Evolutionary conservation across 1,284 basidiomycete species (phyloP).

Genomic region (Ceratobasidium sp.): DNA sequence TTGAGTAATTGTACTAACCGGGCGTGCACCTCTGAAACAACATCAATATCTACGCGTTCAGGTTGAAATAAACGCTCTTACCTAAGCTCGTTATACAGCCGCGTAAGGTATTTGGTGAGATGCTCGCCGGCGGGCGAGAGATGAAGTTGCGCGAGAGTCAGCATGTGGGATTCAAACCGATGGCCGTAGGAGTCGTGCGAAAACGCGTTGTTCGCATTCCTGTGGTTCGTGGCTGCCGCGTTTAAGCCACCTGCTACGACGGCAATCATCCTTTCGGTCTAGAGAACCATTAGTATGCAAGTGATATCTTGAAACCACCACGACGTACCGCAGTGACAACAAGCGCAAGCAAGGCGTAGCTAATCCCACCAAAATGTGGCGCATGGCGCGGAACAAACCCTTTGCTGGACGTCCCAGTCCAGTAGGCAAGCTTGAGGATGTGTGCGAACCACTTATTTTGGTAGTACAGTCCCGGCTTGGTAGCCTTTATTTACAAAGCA

Average conservation of each 20-base stretch:
- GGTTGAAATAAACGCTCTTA: background rate
- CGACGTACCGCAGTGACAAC: background rate
- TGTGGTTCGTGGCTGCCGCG: background rate
- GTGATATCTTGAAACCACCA: background rate
- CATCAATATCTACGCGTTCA: background rate
- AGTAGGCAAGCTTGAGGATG: background rate
- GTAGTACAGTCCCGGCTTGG: background rate
- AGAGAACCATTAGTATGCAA: background rate
- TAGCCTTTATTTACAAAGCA: background rate
- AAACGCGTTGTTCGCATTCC: background rate
- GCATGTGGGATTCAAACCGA: background rate
- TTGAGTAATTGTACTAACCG: background rate
- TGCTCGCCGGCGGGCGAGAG: background rate
- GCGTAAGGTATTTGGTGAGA: background rate
- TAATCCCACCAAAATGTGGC: background rate
- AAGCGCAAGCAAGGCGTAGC: background rate
- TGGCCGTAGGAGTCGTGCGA: background rate
- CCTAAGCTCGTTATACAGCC: background rate
- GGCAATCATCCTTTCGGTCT: background rate
- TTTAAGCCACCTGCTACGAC: background rate
- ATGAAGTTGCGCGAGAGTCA: background rate
- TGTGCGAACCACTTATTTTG: background rate
- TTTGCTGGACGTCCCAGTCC: background rate
- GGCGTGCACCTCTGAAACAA: background rate
- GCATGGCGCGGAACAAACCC: background rate